A percentile compares a stretch with the other conserved stretches of the same genome.
Evolutionary conservation across 1,284 basidiomycete species (phyloP).

Genomic region (Tilletiopsis washingtonensis): DNA sequence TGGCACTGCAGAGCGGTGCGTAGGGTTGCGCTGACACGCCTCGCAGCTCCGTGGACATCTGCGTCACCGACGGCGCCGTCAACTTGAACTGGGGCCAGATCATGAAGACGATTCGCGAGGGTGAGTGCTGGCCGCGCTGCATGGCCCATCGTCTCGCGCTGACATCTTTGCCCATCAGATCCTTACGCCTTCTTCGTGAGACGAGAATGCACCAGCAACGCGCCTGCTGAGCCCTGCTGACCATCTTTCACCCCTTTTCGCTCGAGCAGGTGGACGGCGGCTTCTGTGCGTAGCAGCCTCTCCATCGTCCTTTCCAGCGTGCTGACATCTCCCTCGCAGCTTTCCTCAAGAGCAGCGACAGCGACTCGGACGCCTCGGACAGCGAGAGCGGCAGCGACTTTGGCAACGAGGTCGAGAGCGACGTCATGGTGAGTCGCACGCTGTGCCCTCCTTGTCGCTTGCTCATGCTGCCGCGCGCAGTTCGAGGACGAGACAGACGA

Average conservation of each 20-base stretch:
- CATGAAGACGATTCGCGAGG: constrained; percentile 51
- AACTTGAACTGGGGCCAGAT: constrained; percentile 97
- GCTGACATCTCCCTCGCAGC: too few species aligned
- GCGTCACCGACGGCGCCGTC: constrained; percentile 89
- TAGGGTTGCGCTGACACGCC: constrained; percentile 37
- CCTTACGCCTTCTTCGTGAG: constrained; percentile 92
- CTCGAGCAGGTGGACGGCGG: too few species aligned
- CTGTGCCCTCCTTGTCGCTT: too few species aligned
- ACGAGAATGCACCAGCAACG: constrained; percentile 88
- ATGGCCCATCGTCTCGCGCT: constrained; percentile 64
- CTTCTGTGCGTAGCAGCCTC: too few species aligned
- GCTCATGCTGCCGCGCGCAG: too few species aligned
- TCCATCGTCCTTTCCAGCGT: too few species aligned
- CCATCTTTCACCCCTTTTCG: too few species aligned
- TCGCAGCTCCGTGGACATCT: constrained; percentile 80
- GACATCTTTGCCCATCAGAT: too few species aligned
- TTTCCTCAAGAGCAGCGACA: constrained; percentile 59
- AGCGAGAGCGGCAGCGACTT: constrained; percentile 42
- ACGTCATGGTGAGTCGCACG: too few species aligned
- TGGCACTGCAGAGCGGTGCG: too few species aligned
- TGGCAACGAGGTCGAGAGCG: constrained; percentile 40
- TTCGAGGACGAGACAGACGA: constrained; percentile 51
- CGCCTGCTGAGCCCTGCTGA: too few species aligned
- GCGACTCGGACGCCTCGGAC: constrained; percentile 43
- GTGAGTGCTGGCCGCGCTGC: neutral